A percentile compares a stretch with the other conserved stretches of the same genome.
Evolutionary conservation across 352 stramenopile genomes (phyloP).

Genomic region (Pythium aristosporum): DNA sequence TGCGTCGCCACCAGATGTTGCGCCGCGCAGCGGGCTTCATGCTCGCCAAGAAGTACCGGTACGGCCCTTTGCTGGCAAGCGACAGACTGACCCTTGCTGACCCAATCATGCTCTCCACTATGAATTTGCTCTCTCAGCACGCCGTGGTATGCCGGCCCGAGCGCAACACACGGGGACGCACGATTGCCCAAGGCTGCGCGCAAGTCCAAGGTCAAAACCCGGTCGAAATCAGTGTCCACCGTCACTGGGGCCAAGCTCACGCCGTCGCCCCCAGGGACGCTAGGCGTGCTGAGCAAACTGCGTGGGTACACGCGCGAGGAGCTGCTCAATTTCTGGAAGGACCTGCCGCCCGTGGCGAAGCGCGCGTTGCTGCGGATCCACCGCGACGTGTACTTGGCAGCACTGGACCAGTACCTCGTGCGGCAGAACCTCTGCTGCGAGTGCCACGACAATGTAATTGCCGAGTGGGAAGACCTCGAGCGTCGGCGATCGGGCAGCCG

Average conservation of each 20-base stretch:
- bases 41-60: constrained; percentile 74
- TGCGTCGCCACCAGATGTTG: constrained; percentile 60
- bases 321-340: constrained; percentile 82
- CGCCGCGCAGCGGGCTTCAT: constrained; percentile 68
- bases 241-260: neutral
- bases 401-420: constrained; percentile 76
- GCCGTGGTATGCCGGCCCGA: constrained; percentile 21
- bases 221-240: neutral
- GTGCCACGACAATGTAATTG: constrained; percentile 82
- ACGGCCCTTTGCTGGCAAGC: constrained; percentile 1
- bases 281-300: constrained; percentile 27
- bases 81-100: neutral
- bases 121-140: constrained; percentile 5
- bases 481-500: constrained; percentile 59
- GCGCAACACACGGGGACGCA: constrained; percentile 8
- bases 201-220: neutral
- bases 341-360: constrained; percentile 64
- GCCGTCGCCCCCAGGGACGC: constrained; percentile 26
- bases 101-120: neutral
- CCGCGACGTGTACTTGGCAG: constrained; percentile 63
- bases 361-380: constrained; percentile 67
- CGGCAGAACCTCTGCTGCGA: constrained; percentile 77
- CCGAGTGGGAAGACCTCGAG: constrained; percentile 80
- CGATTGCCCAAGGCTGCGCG: constrained; percentile 2
- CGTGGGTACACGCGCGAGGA: constrained; percentile 69